A percentile compares a stretch with the other conserved stretches of the same genome.
These are phyloP conservation scores for Penicillium sp. DNA, from an alignment of 2,329 filamentous ascomycete species.

Conservation along the genomic window DNA sequence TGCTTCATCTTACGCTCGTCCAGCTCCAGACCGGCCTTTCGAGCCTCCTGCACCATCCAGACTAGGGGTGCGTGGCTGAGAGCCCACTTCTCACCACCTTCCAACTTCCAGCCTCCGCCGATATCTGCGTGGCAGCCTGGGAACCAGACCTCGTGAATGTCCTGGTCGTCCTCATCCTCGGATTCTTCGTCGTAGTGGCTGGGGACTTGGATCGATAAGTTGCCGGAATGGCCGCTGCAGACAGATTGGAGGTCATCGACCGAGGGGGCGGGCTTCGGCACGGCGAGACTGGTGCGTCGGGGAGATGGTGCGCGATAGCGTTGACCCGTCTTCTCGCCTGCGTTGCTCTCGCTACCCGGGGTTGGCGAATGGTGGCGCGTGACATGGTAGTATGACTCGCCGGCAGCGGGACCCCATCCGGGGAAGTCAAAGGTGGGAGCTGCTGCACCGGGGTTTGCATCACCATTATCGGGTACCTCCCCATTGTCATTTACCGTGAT, in stretches of 20 bases:
- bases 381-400: conserved; percentile 39
- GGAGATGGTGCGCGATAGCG: conserved; percentile 40
- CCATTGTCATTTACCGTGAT: conserved; percentile 41
- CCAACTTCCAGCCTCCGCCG: conserved; percentile 74
- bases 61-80: conserved; percentile 72
- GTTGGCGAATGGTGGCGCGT: conserved; percentile 27
- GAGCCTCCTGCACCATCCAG: conserved; percentile 72
- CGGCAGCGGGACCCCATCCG: conserved; percentile 26
- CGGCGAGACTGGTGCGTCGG: conserved; percentile 32
- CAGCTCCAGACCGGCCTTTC: conserved; percentile 71
- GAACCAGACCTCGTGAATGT: conserved; percentile 78
- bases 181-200: conserved; percentile 29
- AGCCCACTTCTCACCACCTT: conserved; percentile 61
- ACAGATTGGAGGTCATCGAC: conserved; percentile 41
- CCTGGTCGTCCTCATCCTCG: conserved; percentile 58
- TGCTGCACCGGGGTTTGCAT: conserved; percentile 6
- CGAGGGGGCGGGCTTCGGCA: conserved; percentile 37
- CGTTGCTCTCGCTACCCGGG: conserved; percentile 24
- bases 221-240: conserved; percentile 37
- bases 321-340: conserved; percentile 18
- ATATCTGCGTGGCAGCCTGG: conserved; percentile 79
- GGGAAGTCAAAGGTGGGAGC: conserved; percentile 10
- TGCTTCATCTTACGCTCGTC: conserved; percentile 71
- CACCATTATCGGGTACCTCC: conserved; percentile 11
- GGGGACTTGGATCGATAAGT: conserved; percentile 39